Evolutionary conservation across 2,329 filamentous ascomycete species (phyloP).

Genomic region (Alternaria sp.): DNA sequence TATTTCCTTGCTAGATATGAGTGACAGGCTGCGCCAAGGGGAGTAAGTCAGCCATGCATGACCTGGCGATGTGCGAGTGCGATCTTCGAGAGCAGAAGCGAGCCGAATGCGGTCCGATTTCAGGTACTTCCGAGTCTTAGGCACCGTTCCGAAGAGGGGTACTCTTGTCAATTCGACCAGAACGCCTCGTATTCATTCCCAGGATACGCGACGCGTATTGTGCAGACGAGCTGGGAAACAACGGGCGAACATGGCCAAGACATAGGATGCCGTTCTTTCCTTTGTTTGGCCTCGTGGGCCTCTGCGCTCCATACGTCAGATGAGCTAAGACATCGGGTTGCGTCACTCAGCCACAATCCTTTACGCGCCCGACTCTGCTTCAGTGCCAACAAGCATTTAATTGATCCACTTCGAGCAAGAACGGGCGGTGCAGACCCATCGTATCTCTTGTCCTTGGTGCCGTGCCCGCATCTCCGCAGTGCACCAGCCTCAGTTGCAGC

Average conservation of each 20-base stretch:
- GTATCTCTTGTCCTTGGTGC: constrained; percentile 11
- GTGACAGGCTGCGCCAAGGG: constrained; percentile 9
- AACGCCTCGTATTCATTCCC: not conserved
- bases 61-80: not conserved
- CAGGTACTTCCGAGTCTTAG: not conserved
- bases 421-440: constrained; percentile 18
- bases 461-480: constrained; percentile 17
- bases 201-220: not conserved
- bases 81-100: not conserved
- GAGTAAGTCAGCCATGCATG: constrained; percentile 6
- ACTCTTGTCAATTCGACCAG: not conserved
- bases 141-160: not conserved
- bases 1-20: not conserved
- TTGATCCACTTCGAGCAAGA: constrained; percentile 16
- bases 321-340: constrained; percentile 27
- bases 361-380: constrained; percentile 22
- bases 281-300: constrained; percentile 6
- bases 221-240: not conserved
- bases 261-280: constrained; percentile 21
- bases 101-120: not conserved
- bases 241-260: constrained; percentile 15
- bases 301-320: constrained; percentile 3
- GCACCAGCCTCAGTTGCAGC: constrained; percentile 35
- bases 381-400: constrained; percentile 23
- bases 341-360: constrained; percentile 30